These are phyloP conservation scores for Backusella australiensis DNA, from an alignment of 192 early-diverging fungal genomes.

Conservation along the genomic window DNA sequence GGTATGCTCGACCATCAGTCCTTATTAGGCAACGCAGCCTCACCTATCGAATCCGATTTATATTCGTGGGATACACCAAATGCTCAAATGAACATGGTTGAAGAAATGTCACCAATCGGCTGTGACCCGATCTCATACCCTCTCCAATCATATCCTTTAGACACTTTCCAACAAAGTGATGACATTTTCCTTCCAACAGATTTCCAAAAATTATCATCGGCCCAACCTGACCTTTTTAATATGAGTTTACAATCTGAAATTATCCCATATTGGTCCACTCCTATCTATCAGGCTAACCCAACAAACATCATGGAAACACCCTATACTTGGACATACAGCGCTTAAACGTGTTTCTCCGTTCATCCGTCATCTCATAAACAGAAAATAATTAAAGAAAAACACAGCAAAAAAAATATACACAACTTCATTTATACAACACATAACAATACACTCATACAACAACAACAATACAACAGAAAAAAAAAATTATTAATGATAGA, in stretches of 20 bases:
- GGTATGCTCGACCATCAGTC: constrained; percentile 8
- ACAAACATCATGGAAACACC: background rate
- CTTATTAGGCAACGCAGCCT: background rate
- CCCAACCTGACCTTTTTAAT: background rate
- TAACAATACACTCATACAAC: constrained; percentile 2
- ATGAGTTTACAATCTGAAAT: background rate
- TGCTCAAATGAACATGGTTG: constrained; percentile 7
- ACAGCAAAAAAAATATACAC: background rate
- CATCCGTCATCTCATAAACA: background rate
- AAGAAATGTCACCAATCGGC: constrained; percentile 8
- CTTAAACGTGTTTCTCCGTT: background rate
- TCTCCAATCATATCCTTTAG: background rate
- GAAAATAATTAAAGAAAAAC: background rate
- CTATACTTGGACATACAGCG: background rate
- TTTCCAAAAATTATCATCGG: background rate
- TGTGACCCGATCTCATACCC: background rate
- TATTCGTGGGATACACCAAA: constrained; percentile 15
- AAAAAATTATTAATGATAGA: constrained; percentile 3
- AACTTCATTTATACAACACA: constrained; percentile 3
- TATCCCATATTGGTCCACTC: background rate
- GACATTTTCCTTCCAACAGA: background rate
- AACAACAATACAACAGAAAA: constrained; percentile 3
- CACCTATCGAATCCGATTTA: constrained; percentile 4
- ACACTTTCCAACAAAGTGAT: background rate
- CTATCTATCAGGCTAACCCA: background rate